These are phyloP conservation scores for Diutina scorzettiae DNA, from an alignment of 1,139 yeast species.

Conservation along the genomic window DNA sequence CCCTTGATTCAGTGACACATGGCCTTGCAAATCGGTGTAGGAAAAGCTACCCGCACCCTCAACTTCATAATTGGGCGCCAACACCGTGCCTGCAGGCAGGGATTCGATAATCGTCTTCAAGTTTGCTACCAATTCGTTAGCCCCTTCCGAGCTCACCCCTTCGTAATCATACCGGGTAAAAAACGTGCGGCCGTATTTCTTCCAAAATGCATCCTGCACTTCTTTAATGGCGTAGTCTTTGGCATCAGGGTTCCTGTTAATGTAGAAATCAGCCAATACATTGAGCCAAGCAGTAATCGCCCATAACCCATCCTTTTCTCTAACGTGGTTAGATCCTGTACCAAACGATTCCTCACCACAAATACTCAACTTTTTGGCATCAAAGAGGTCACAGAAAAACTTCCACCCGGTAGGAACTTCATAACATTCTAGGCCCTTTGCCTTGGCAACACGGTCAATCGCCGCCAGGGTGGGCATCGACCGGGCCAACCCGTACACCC, in stretches of 20 bases:
- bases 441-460: constrained; percentile 79
- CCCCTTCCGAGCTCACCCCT: constrained; percentile 66
- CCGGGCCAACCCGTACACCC: constrained; percentile 90
- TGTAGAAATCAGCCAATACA: constrained; percentile 71
- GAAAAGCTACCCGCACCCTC: constrained; percentile 79
- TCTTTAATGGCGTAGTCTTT: constrained; percentile 55
- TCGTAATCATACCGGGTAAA: constrained; percentile 95
- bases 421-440: constrained; percentile 62
- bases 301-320: constrained; percentile 98
- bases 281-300: constrained; percentile 97
- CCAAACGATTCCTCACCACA: constrained; percentile 99
- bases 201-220: constrained; percentile 84
- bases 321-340: constrained; percentile 92
- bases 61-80: constrained; percentile 39
- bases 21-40: constrained; percentile 91
- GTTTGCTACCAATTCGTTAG: constrained; percentile 51
- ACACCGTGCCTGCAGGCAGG: constrained; percentile 30
- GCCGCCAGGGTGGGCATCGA: constrained; percentile 98
- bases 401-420: constrained; percentile 99
- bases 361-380: constrained; percentile 82
- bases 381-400: constrained; percentile 91
- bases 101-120: constrained; percentile 29
- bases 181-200: constrained; percentile 90
- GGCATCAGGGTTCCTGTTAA: constrained; percentile 35
- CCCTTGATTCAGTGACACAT: constrained; percentile 87